Evolutionary conservation across 352 stramenopile species (phyloP), one percentile per base, ranked within the genome.

Genomic region (Globisporangium cylindrosporum): DNA sequence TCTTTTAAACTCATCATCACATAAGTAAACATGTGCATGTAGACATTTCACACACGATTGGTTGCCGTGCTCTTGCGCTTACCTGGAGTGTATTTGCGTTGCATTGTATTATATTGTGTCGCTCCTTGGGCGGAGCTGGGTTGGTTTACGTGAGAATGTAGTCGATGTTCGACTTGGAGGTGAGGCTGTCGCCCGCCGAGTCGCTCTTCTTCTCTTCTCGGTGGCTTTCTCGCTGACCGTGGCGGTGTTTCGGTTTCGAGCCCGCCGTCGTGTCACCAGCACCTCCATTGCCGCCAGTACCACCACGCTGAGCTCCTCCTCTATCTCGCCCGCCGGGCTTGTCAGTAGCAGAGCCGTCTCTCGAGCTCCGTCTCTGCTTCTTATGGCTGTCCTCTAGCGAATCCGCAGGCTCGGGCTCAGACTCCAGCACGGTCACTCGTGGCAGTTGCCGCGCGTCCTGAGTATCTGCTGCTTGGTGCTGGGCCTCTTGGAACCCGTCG

Each of bases 131-230:
- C 15, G 3, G 3, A 20, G n/a, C 15, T 4, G 15, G 15, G 36
- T 43, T 43, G 43, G 3, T 34, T 34, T 57, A 66, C n/a, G 61
- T 59, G 9, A 66, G 27, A 14, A 66, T 38, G 62, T 54, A 60
- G 14, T 54, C 14, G 49, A 67, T 38, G 14, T 3, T 8, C 8
- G 62, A 18, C 62, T 67, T 67, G 27, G 14, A 24, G n/a, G n/a
- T 27, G 12, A 7, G 41, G 15, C 41, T 49, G 43, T 20, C 18
- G 43, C 18, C 15, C 5, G 0, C 1, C 2, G 43, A 6, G 43
- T 48, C 41, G 41, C 41, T 48, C 4, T 22, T 49, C 43, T 49
- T 49, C 43, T 49, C 43, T n/a, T 49, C 43, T 6, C 43, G 10
- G 1, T 43, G 4, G 3, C 6, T 25, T 7, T 59, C 12, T 34